Conservation (phyloP, 1,284 basidiomycete genomes). For the Ustilago trichophora region DNA sequence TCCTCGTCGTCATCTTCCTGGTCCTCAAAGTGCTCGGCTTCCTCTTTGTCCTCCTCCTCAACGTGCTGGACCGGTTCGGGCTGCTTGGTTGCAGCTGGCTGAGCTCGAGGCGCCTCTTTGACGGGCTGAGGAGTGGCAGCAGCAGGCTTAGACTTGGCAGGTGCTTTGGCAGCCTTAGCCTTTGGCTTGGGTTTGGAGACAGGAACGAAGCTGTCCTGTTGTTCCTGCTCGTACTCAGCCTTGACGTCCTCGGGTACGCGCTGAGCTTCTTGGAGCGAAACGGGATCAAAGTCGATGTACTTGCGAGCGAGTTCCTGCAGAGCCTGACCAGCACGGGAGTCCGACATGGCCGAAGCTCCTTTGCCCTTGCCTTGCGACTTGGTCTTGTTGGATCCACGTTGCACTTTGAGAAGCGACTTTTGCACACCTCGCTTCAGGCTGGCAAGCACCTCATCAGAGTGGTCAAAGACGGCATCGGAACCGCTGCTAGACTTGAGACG, state of each 20-base stretch:
- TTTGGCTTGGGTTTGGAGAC: conserved; percentile 10
- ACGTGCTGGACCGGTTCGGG: conserved; percentile 5
- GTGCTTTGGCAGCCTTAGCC: conserved; percentile 9
- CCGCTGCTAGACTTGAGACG: conserved; percentile 31
- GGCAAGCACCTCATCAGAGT: conserved; percentile 41
- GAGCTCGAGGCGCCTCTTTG: not conserved
- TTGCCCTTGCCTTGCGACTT: conserved; percentile 14
- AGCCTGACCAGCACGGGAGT: conserved; percentile 55
- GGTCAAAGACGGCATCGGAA: conserved; percentile 36
- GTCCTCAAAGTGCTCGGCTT: conserved; percentile 32
- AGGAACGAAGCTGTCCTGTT: conserved; percentile 8
- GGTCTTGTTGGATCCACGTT: not conserved
- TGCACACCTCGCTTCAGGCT: conserved; percentile 35
- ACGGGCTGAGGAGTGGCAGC: conserved; percentile 4
- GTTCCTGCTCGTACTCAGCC: conserved; percentile 39
- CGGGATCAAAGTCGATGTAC: conserved; percentile 62
- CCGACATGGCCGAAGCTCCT: conserved; percentile 22
- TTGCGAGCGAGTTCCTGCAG: conserved; percentile 56
- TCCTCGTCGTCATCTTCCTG: conserved; percentile 24
- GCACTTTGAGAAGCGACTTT: conserved; percentile 33
- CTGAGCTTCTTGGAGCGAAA: conserved; percentile 44
- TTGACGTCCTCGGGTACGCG: conserved; percentile 30
- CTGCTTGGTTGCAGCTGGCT: conserved; percentile 11
- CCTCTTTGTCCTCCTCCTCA: conserved; percentile 10
- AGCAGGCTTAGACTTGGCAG: too few relatives aligned